Evolutionary conservation across 495 filamentous ascomycete genomes (phyloP), one percentile per base, ranked within the genome.

Genomic region (Talaromyces adpressus): DNA sequence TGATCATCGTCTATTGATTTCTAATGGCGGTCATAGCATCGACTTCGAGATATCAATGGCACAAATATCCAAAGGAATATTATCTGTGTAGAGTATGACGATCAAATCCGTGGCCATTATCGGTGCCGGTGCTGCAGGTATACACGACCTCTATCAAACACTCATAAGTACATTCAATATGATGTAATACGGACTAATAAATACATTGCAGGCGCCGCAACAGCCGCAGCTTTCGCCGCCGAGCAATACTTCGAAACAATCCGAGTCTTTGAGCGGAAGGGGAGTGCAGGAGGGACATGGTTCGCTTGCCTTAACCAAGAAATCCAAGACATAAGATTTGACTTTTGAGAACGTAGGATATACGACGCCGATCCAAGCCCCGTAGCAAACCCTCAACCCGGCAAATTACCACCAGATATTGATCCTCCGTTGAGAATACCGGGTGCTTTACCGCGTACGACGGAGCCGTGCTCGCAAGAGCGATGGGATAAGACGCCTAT

Each of bases 91-190:
- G 45, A 49, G 45, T 49, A 54, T 54, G 51, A 29, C 58, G 22
- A 75, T 81, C 64, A 80, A 73, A 62, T 81, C 78, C 2, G 78
- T 83, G 2, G 79, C 81, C 5, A 75, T 83, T 41, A 79, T 83
- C 51, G 81, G 81, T 4, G 81, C 81, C 2, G 81, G 81, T 7
- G 79, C 81, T 22, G 68, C 78, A 60, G 81, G 79, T 81, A 74
- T 41, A 60, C n/a, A 39, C 6, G 25, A 62, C 34, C 32, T 58
- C 51, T 25, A 12, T 22, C 32, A 6, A 36, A 3, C 32, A 12
- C 3, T 36, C 11, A 8, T 12, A 36, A 0, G 9, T 36, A 12
- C 32, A 36, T 1, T 12, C 62, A 22, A 2, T 12, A 36, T 36
- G 12, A 11, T 22, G 58, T 53, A 41, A 20, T 6, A 60, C 2